Evolutionary conservation across 2,329 filamentous ascomycete genomes (phyloP).

Genomic region (Aspergillus sp.): DNA sequence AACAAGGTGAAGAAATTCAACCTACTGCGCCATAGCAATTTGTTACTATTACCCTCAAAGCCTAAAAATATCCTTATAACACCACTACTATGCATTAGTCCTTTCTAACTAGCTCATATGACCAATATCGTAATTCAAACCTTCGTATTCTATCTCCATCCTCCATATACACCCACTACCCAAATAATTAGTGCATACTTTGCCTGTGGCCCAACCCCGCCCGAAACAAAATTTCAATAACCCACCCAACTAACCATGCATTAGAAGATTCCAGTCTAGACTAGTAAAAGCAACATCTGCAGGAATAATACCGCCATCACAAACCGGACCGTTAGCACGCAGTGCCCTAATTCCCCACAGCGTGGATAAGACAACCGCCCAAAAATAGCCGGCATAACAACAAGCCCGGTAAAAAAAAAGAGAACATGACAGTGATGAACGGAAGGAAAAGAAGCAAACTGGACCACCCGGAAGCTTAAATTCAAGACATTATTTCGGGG

Average conservation of each 20-base stretch:
- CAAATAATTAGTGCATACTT: not conserved
- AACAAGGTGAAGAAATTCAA: not conserved
- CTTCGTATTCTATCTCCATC: not conserved
- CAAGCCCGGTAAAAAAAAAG: too few relatives aligned
- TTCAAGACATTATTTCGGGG: too few relatives aligned
- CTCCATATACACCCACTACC: not conserved
- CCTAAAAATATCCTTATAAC: not conserved
- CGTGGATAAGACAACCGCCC: conserved; percentile 2
- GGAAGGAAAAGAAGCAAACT: too few relatives aligned
- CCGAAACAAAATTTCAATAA: not conserved
- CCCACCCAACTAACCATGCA: not conserved
- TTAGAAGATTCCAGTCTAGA: not conserved
- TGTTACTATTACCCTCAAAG: not conserved
- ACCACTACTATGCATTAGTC: too few relatives aligned
- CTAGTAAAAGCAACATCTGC: not conserved
- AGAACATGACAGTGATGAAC: too few relatives aligned
- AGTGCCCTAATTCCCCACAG: not conserved
- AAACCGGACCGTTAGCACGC: not conserved
- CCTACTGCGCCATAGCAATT: not conserved
- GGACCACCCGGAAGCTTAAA: too few relatives aligned
- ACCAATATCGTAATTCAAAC: too few relatives aligned
- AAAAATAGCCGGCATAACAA: conserved; percentile 2
- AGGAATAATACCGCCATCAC: not conserved
- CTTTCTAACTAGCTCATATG: too few relatives aligned
- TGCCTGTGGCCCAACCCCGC: not conserved